Evolutionary conservation across 2,329 filamentous ascomycete species (phyloP).

Genomic region (Colletotrichum tofieldiae): DNA sequence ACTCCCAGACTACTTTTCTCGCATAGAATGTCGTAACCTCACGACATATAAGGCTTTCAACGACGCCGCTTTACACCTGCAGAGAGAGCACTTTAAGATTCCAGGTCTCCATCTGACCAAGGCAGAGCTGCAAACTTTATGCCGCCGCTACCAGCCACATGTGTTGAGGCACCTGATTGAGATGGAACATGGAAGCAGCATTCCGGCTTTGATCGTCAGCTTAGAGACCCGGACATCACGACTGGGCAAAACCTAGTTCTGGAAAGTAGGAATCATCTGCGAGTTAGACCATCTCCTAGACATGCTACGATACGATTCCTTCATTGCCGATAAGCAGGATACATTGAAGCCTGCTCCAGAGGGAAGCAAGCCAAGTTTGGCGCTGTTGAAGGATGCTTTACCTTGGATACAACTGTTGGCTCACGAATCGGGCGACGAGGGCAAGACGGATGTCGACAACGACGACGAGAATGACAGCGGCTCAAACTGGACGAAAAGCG

Average conservation of each 20-base stretch:
- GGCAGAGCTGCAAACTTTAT: neutral
- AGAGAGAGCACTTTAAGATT: neutral
- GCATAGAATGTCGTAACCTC: neutral
- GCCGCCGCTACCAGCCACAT: neutral
- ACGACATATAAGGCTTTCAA: neutral
- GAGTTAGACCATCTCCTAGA: neutral
- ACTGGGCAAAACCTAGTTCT: neutral
- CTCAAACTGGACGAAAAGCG: neutral
- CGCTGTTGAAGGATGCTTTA: neutral
- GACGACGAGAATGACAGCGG: neutral
- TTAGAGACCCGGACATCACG: neutral
- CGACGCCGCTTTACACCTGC: neutral
- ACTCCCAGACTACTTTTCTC: neutral
- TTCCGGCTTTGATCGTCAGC: neutral
- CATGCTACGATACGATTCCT: neutral
- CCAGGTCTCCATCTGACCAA: neutral
- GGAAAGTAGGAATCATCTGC: neutral
- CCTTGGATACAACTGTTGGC: neutral
- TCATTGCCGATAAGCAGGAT: too few relatives aligned
- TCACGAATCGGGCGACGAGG: neutral
- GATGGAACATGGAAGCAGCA: neutral
- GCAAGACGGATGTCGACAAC: neutral
- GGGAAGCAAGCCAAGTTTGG: neutral
- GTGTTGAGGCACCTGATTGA: neutral
- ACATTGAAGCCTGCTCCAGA: neutral